Evolutionary conservation across 2,329 filamentous ascomycete genomes (phyloP).

Genomic region (Hypomyces rosellus): DNA sequence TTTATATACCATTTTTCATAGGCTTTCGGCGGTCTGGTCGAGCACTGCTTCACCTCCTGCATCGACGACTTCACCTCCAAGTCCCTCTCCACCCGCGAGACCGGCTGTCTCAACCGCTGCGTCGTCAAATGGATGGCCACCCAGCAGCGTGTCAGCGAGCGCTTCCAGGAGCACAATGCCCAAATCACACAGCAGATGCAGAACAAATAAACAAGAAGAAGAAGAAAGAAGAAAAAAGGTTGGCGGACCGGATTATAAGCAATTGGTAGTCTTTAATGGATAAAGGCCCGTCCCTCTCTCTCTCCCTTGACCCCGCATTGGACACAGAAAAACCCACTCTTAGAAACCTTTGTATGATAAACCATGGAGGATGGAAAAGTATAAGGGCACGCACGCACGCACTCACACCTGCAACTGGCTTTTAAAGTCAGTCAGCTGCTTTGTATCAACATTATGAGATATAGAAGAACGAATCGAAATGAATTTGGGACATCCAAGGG

Average conservation of each 20-base stretch:
- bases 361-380: not conserved
- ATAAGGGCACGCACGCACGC: no score
- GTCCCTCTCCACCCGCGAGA: slow-evolving; percentile 79
- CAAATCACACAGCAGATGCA: slow-evolving; percentile 50
- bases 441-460: slow-evolving; percentile 8
- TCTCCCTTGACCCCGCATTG: not conserved
- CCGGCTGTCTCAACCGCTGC: slow-evolving; percentile 87
- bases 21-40: slow-evolving; percentile 46
- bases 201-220: slow-evolving; percentile 34
- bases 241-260: not conserved
- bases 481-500: not conserved
- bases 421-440: not conserved
- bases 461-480: not conserved
- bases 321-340: not conserved
- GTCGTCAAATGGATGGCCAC: slow-evolving; percentile 95
- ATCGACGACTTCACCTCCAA: slow-evolving; percentile 99
- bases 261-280: no score
- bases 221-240: slow-evolving; percentile 15
- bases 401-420: not conserved
- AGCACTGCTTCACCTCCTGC: slow-evolving; percentile 93
- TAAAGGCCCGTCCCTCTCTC: not conserved
- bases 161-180: slow-evolving; percentile 70
- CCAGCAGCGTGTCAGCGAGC: slow-evolving; percentile 81
- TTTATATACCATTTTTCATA: slow-evolving; percentile 9
- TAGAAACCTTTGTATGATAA: not conserved